Evolutionary conservation across 352 stramenopile genomes (phyloP), one percentile per base, ranked within the genome.

Genomic region (Globisporangium sylvaticum): DNA sequence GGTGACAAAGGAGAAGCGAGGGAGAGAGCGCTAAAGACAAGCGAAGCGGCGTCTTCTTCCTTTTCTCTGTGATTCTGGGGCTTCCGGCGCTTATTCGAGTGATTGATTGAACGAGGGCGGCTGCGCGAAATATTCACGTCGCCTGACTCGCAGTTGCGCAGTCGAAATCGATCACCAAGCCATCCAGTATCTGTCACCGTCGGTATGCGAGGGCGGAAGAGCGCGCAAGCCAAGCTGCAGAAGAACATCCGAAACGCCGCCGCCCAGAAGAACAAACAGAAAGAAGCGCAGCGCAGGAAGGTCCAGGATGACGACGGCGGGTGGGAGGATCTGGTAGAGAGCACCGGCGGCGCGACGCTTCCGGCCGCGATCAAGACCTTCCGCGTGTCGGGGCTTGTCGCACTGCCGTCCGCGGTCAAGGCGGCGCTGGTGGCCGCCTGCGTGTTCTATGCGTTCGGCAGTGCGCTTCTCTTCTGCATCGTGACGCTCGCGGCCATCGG

Each of bases 381-480:
- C 50, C 62, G 48, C 7, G 27, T 66, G 14, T n/a, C 32, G 12
- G 62, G 62, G 37, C 62, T 66, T 39, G 62, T 66, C 32, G 50
- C 62, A 53, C 32, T 66, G 1, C 50, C 62, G 6, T 60, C 62
- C 12, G 62, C 37, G 12, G n/a, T 55, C 50, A 48, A 66, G 37
- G 62, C 62, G 15, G 39, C 62, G 4, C 34, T 22, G 6, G 62
- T 66, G 18, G 62, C 48, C 1, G 50, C 50, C 50, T 55, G 62
- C 50, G 62, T 60, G 31, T 66, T 66, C n/a, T 66, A 66, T 66
- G 62, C 48, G 24, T 66, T 66, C 32, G 32, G 62, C 48, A 54
- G 48, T 20, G 62, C 53, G 34, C 50, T 66, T 59, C 62, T 66
- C 50, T 66, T 66, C 37, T 66, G 62, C 32, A 25, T 48, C 32